Evolutionary conservation across 306 rosid species (phyloP).

Genomic region (Inga oerstediana): DNA sequence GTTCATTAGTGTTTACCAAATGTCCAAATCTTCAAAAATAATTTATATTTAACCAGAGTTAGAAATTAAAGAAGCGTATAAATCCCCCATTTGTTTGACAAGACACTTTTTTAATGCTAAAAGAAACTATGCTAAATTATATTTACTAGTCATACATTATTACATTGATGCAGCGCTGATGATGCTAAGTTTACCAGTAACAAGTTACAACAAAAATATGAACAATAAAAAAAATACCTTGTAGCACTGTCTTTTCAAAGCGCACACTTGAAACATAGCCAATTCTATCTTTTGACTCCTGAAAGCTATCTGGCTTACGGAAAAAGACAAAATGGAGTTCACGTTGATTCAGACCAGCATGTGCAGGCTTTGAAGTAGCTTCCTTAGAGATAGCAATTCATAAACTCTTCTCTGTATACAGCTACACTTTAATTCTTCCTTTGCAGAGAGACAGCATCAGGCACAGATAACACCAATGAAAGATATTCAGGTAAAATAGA

Average conservation of each 20-base stretch:
- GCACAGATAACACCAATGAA: constrained; percentile 37
- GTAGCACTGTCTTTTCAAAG: constrained; percentile 80
- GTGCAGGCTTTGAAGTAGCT: constrained; percentile 54
- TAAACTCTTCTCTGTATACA: constrained; percentile 79
- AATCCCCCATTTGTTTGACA: neutral
- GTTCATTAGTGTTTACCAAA: neutral
- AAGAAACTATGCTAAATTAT: constrained; percentile 13
- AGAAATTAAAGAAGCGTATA: neutral
- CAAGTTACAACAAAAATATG: neutral
- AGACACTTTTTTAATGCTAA: neutral
- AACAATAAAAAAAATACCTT: constrained; percentile 50
- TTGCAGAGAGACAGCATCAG: constrained; percentile 49
- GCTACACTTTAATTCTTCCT: constrained; percentile 89
- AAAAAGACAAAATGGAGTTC: constrained; percentile 85
- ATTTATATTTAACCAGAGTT: constrained; percentile 11
- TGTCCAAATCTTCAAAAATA: constrained; percentile 9
- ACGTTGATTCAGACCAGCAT: constrained; percentile 51
- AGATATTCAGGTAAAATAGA: constrained; percentile 13
- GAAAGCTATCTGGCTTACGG: constrained; percentile 75
- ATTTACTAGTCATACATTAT: constrained; percentile 5
- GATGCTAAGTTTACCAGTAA: neutral
- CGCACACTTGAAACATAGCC: constrained; percentile 63
- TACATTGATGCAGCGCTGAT: constrained; percentile 14
- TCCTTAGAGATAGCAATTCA: constrained; percentile 88
- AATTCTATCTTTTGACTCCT: constrained; percentile 53